A percentile compares a stretch with the other conserved stretches of the same genome.
phyloP scores from a whole-genome alignment of 805 yeast genomes.

The Dipodascopsis tothii region DNA sequence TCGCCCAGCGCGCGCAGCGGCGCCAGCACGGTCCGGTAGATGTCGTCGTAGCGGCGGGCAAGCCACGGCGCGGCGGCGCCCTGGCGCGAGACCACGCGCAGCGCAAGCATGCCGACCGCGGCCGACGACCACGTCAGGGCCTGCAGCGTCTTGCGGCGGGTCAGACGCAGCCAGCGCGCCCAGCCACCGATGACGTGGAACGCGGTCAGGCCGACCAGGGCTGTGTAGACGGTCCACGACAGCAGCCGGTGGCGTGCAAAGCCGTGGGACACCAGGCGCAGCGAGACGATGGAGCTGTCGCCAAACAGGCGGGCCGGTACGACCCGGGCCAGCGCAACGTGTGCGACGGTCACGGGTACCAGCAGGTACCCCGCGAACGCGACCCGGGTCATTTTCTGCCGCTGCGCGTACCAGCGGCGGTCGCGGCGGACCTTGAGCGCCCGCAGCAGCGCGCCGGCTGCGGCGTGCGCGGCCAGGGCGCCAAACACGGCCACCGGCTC shows the following conservation, averaged over 20 bases:
- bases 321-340: constrained; percentile 42
- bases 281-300: constrained; percentile 50
- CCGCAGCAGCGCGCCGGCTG: constrained; percentile 43
- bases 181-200: constrained; percentile 15
- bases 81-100: constrained; percentile 4
- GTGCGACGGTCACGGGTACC: constrained; percentile 40
- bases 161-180: constrained; percentile 16
- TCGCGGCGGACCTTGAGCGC: constrained; percentile 23
- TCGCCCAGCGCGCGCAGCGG: too few species aligned
- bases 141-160: constrained; percentile 1
- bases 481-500: constrained; percentile 47
- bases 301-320: constrained; percentile 54
- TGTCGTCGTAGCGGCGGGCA: constrained; percentile 7
- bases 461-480: constrained; percentile 43
- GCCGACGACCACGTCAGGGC: neutral
- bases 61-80: constrained; percentile 7
- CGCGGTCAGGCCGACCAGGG: constrained; percentile 7
- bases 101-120: constrained; percentile 3
- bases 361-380: constrained; percentile 54
- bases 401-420: constrained; percentile 22
- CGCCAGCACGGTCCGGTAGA: constrained; percentile 7
- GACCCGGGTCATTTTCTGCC: constrained; percentile 41
- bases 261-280: constrained; percentile 42
- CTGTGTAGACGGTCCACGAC: constrained; percentile 6
- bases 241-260: neutral